These are phyloP conservation scores for Cyclostephanos tholiformis DNA, from an alignment of 108 stramenopile species.

Conservation along the genomic window DNA sequence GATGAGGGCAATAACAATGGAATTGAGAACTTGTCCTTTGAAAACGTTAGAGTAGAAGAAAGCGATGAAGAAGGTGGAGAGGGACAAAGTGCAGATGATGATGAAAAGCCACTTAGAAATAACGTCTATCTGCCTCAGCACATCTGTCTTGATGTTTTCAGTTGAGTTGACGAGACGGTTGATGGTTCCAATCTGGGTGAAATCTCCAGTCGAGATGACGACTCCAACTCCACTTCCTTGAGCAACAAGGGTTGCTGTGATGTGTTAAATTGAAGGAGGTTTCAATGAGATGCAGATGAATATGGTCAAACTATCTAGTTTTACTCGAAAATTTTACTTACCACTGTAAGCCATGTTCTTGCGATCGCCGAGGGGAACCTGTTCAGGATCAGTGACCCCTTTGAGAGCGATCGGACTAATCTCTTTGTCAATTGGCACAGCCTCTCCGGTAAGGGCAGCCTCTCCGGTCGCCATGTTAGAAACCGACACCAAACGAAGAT, in stretches of 20 bases:
- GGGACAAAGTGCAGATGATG: slow-evolving; percentile 75
- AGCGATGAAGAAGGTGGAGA: slow-evolving; percentile 80
- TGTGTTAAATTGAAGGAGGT: neutral
- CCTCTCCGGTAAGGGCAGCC: slow-evolving; percentile 92
- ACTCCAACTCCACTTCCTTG: slow-evolving; percentile 87
- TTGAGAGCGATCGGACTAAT: slow-evolving; percentile 52
- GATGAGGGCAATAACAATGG: slow-evolving; percentile 76
- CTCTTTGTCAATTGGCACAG: slow-evolving; percentile 85
- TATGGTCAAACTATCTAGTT: slow-evolving; percentile 19
- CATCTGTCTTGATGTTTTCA: slow-evolving; percentile 89
- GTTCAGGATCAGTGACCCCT: slow-evolving; percentile 46
- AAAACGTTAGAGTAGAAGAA: slow-evolving; percentile 57
- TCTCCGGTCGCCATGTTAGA: slow-evolving; percentile 80
- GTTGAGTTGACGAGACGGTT: slow-evolving; percentile 79
- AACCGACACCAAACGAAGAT: slow-evolving; percentile 83
- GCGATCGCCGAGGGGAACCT: slow-evolving; percentile 80
- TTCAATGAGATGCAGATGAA: too few relatives aligned
- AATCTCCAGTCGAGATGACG: slow-evolving; percentile 80
- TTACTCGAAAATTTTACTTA: slow-evolving; percentile 24
- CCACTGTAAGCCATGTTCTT: slow-evolving; percentile 84
- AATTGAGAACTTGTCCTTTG: slow-evolving; percentile 52
- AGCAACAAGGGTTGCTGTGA: slow-evolving; percentile 82
- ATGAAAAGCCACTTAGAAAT: slow-evolving; percentile 85
- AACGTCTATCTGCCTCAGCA: slow-evolving; percentile 89
- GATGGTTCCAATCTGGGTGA: slow-evolving; percentile 97